phyloP scores from a whole-genome alignment of 352 stramenopile species.

The Phytophthora constricta region DNA sequence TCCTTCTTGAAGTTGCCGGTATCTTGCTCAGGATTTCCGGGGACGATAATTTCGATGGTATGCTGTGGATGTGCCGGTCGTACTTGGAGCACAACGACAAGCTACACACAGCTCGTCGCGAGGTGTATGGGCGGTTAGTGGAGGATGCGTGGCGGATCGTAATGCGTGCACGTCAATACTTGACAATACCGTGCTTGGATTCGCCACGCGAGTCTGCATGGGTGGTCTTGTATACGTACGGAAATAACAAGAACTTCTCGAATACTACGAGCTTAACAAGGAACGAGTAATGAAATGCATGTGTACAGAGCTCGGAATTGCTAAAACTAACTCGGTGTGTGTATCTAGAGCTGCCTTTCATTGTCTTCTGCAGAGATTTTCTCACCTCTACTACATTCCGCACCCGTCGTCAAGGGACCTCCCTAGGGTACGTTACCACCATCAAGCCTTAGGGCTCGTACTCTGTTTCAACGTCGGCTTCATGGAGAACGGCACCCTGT shows the following conservation, averaged over 20 bases:
- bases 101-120: too few relatives aligned
- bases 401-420: neutral
- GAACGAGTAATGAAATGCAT: too few relatives aligned
- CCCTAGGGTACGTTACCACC: neutral
- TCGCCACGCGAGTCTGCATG: neutral
- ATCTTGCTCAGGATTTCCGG: too few relatives aligned
- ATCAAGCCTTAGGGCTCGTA: neutral
- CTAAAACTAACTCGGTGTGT: too few relatives aligned
- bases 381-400: neutral
- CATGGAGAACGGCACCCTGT: neutral
- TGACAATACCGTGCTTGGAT: neutral
- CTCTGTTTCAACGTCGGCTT: neutral
- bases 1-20: too few relatives aligned
- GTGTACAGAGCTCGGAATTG: too few relatives aligned
- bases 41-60: too few relatives aligned
- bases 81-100: too few relatives aligned
- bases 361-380: too few relatives aligned
- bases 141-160: constrained; percentile 8
- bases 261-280: neutral
- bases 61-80: too few relatives aligned
- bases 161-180: constrained; percentile 5
- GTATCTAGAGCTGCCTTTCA: neutral
- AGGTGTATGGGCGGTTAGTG: neutral
- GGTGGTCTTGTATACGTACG: neutral
- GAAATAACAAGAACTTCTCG: neutral